A percentile compares a stretch with the other conserved stretches of the same genome.
These are phyloP conservation scores for Moesziomyces aphidis DNA, from an alignment of 1,284 basidiomycete species.

Conservation along the genomic window DNA sequence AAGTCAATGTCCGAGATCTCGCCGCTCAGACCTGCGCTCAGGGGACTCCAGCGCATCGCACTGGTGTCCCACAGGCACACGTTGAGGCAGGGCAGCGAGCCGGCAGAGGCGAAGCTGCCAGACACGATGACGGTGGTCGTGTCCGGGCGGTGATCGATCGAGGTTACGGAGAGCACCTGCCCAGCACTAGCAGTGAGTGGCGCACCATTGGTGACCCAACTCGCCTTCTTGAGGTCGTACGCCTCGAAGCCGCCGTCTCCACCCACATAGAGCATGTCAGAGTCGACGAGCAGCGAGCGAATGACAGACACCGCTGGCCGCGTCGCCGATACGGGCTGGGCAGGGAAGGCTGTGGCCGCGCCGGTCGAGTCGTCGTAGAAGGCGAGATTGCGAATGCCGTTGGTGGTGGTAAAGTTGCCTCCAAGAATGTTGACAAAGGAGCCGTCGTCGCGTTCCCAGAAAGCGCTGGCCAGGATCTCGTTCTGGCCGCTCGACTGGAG, in stretches of 20 bases:
- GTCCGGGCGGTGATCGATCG: slow-evolving; percentile 77
- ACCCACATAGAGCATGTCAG: slow-evolving; percentile 57
- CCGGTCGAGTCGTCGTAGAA: slow-evolving; percentile 75
- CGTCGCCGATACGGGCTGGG: slow-evolving; percentile 11
- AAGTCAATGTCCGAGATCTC: slow-evolving; percentile 83
- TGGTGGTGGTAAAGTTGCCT: slow-evolving; percentile 83
- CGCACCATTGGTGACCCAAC: slow-evolving; percentile 53
- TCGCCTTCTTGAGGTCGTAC: slow-evolving; percentile 51
- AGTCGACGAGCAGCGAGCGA: slow-evolving; percentile 69
- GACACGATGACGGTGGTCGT: slow-evolving; percentile 80
- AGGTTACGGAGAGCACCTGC: slow-evolving; percentile 76
- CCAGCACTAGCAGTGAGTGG: slow-evolving; percentile 36
- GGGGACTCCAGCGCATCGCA: slow-evolving; percentile 79
- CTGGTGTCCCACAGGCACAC: slow-evolving; percentile 82
- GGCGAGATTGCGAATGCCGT: slow-evolving; percentile 74
- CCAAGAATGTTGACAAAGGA: slow-evolving; percentile 79
- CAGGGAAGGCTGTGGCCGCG: slow-evolving; percentile 73
- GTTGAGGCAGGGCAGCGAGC: slow-evolving; percentile 79
- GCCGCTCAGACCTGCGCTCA: slow-evolving; percentile 85
- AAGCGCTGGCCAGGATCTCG: slow-evolving; percentile 84
- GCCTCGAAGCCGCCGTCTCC: slow-evolving; percentile 60
- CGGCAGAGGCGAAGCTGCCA: slow-evolving; percentile 85
- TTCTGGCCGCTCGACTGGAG: slow-evolving; percentile 76
- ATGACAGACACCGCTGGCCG: slow-evolving; percentile 71
- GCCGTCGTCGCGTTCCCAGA: slow-evolving; percentile 81